These are phyloP conservation scores for Aspergillus fructus DNA, from an alignment of 2,329 filamentous ascomycete genomes.

Conservation along the genomic window DNA sequence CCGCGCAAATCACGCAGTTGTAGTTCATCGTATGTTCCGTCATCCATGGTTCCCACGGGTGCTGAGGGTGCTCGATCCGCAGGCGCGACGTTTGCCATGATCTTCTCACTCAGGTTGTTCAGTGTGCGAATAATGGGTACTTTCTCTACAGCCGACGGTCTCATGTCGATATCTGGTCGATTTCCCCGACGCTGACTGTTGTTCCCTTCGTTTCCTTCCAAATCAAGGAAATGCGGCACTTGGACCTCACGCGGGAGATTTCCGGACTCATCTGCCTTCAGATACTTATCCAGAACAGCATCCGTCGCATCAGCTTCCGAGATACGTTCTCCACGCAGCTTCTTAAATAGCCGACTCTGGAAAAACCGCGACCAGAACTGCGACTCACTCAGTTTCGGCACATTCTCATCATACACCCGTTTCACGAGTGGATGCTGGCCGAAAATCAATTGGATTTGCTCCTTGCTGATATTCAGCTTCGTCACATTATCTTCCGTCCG, in stretches of 20 bases:
- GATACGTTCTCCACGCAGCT: conserved; percentile 84
- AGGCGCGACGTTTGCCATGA: conserved; percentile 83
- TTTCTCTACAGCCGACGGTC: conserved; percentile 69
- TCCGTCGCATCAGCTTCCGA: conserved; percentile 75
- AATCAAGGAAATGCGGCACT: conserved; percentile 85
- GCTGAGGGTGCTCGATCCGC: conserved; percentile 68
- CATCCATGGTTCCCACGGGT: conserved; percentile 63
- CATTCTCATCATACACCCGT: conserved; percentile 88
- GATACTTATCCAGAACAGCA: conserved; percentile 79
- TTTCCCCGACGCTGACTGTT: conserved; percentile 86
- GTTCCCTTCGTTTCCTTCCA: conserved; percentile 94
- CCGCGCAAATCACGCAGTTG: conserved; percentile 77
- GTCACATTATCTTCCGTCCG: conserved; percentile 71
- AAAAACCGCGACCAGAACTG: conserved; percentile 97
- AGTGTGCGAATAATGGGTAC: conserved; percentile 85
- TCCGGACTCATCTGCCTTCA: conserved; percentile 66
- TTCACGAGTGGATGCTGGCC: conserved; percentile 88
- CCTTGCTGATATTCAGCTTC: conserved; percentile 80
- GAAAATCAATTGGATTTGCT: conserved; percentile 92
- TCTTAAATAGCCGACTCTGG: conserved; percentile 84
- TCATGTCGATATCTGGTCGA: conserved; percentile 85
- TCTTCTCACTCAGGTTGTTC: conserved; percentile 88
- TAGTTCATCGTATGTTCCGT: conserved; percentile 72
- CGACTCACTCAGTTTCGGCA: conserved; percentile 73
- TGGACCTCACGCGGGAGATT: conserved; percentile 54